phyloP scores from a whole-genome alignment of 768 basidiomycete genomes.

The Agrocybe praecox region DNA sequence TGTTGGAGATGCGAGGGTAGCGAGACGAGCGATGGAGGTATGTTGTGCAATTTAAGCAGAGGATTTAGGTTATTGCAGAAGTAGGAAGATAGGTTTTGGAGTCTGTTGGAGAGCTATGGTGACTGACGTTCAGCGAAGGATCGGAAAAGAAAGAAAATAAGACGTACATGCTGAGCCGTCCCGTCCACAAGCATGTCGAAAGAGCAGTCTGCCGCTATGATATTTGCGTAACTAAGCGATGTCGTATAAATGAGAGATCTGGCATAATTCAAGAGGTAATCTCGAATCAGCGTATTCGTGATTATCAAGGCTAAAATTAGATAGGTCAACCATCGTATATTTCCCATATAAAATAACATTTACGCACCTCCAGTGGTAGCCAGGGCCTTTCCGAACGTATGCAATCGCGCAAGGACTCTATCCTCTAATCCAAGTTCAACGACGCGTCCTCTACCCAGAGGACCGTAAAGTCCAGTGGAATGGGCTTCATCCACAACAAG shows the following conservation, averaged over 20 bases:
- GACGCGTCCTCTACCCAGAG: constrained; percentile 75
- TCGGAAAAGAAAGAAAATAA: neutral
- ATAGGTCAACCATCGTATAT: neutral
- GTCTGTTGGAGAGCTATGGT: constrained; percentile 31
- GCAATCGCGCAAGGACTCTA: constrained; percentile 74
- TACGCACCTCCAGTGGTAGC: constrained; percentile 81
- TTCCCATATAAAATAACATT: neutral
- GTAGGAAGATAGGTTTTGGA: constrained; percentile 49
- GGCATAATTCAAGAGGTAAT: constrained; percentile 92
- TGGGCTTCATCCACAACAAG: constrained; percentile 94
- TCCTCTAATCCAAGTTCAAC: constrained; percentile 68
- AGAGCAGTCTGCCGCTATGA: constrained; percentile 74
- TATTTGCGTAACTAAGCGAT: constrained; percentile 72
- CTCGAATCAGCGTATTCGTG: constrained; percentile 68
- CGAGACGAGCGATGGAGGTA: constrained; percentile 37
- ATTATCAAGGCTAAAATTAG: constrained; percentile 66
- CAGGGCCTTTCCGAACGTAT: constrained; percentile 94
- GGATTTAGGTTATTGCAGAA: constrained; percentile 35
- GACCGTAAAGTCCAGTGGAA: constrained; percentile 88
- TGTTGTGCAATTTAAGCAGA: constrained; percentile 26
- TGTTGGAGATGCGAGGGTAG: constrained; percentile 42
- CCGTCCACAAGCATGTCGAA: constrained; percentile 79
- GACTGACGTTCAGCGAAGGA: no score
- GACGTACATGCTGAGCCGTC: constrained; percentile 58
- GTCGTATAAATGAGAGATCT: constrained; percentile 93